Evolutionary conservation across 2,329 filamentous ascomycete genomes (phyloP).

Genomic region (Paracorniculantispora psalliotae): DNA sequence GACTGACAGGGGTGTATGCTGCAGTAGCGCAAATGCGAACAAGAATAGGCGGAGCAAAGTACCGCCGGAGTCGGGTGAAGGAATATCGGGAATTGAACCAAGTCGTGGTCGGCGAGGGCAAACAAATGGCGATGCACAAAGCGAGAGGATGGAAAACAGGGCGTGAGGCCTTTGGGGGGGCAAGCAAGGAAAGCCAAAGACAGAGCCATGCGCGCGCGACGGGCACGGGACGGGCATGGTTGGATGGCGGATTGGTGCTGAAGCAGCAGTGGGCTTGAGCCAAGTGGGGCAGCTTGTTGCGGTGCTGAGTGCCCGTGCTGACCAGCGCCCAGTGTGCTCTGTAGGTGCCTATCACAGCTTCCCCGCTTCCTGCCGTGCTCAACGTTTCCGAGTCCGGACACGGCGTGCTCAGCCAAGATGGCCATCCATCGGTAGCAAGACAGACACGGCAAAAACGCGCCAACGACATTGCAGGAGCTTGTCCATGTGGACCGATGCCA

Average conservation of each 20-base stretch:
- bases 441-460: too few species aligned
- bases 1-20: conserved; percentile 2
- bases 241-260: too few species aligned
- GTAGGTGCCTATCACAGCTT: conserved; percentile 1
- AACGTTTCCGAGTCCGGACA: conserved; percentile 7
- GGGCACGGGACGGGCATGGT: background rate
- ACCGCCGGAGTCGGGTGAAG: background rate
- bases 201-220: conserved; percentile 2
- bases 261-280: background rate
- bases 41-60: background rate
- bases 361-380: conserved; percentile 1
- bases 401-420: too few species aligned
- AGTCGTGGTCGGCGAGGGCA: background rate
- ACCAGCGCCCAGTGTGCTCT: too few species aligned
- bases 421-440: background rate
- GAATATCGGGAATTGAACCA: background rate
- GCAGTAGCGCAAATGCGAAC: background rate
- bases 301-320: background rate
- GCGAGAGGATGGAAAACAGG: background rate
- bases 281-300: conserved; percentile 4
- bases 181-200: background rate
- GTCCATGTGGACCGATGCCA: conserved; percentile 11
- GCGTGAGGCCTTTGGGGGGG: background rate
- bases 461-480: conserved; percentile 6
- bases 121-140: background rate